Conservation (phyloP, 176 grass and related monocot species). For the Oryza officinalis region DNA sequence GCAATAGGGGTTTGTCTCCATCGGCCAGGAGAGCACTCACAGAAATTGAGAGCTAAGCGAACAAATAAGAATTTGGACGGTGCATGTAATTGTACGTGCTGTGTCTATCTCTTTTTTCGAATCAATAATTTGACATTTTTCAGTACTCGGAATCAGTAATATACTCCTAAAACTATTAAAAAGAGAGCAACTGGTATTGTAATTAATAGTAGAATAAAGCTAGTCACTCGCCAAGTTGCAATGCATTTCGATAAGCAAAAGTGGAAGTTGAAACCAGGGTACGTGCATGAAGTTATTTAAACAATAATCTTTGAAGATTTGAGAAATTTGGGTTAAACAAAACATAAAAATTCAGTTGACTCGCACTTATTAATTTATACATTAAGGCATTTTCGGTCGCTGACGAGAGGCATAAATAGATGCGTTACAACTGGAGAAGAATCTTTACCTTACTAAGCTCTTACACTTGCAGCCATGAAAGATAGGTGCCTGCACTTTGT, state of each 20-base stretch:
- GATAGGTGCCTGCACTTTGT: background rate
- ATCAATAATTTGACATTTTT: background rate
- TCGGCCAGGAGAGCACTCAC: background rate
- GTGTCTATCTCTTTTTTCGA: background rate
- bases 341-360: background rate
- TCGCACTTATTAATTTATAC: background rate
- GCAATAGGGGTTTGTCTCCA: no score
- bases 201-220: background rate
- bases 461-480: background rate
- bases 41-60: background rate
- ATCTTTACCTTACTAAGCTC: background rate
- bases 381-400: background rate
- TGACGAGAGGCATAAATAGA: background rate
- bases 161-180: background rate
- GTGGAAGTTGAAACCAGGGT: background rate
- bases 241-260: background rate
- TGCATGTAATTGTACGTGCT: background rate
- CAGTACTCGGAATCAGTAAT: background rate
- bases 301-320: background rate
- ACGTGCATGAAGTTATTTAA: background rate
- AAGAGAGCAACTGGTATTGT: background rate
- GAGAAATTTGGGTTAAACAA: background rate
- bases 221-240: background rate
- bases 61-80: background rate
- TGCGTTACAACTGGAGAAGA: conserved; percentile 18